Evolutionary conservation across 2,329 filamentous ascomycete species (phyloP), one percentile per base, ranked within the genome.

Genomic region (Sarocladium brachiariae): DNA sequence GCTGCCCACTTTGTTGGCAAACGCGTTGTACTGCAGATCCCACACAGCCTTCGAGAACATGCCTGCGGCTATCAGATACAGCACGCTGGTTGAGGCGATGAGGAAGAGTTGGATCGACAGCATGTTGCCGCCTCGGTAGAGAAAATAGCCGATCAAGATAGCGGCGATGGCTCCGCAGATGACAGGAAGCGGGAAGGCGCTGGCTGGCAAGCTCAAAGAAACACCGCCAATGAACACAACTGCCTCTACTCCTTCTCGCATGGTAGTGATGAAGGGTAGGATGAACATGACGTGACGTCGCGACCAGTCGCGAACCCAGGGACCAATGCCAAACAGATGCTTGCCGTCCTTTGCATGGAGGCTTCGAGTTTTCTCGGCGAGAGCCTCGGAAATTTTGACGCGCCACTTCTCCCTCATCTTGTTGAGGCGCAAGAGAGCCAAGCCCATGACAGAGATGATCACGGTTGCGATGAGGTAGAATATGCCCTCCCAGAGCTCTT

Each of bases 141-240:
- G 80, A 49, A 88, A 54, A 57, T 78, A 86, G 9, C 87, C 86
- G 43, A 87, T 73, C 1, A 77, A 50, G 16, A 69, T 64, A 1
- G 86, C 87, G 14, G 81, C 82, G 4, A 75, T 61, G 10, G 90
- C 66, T 13, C 87, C 87, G 16, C 76, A 74, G 14, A 90, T 64
- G 4, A 88, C 83, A 0, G 87, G 78, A 1, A 91, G 66, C 1
- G 86, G 86, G 51, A 91, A 85, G 1, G 86, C 73, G 2, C 76
- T 76, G 1, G 85, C 85, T 0, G 87, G 84, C 4, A 83, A 69
- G 1, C 80, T 78, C 24, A 91, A 75, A 4, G 82, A 81, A 4
- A 91, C 86, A 25, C 87, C 87, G 31, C 84, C 85, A 43, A 91
- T 80, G 66, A 89, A 91, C n/a, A 91, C 75, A 13, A 91, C 80